phyloP scores from a whole-genome alignment of 2,329 filamentous ascomycete genomes.

The Paracoccidioides lutzii region DNA sequence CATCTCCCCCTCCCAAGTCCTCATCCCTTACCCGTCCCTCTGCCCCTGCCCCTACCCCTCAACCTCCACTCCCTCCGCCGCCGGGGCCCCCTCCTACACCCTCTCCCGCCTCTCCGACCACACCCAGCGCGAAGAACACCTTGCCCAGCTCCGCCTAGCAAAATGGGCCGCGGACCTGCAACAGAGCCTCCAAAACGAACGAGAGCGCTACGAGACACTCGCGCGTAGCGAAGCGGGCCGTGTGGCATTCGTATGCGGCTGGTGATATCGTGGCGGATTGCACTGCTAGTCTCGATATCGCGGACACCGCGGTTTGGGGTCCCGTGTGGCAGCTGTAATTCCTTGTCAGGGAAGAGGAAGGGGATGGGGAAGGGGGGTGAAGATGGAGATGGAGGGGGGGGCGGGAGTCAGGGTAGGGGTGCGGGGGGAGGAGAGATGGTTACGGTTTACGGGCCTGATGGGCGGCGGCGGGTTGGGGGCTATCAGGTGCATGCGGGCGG shows the following conservation, averaged over 20 bases:
- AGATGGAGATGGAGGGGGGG: not conserved
- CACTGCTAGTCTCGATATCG: conserved; percentile 42
- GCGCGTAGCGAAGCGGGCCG: conserved; percentile 52
- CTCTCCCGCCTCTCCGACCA: conserved; percentile 49
- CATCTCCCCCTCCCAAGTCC: conserved; percentile 17
- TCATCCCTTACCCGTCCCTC: conserved; percentile 18
- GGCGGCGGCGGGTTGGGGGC: conserved; percentile 8
- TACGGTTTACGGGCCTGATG: conserved; percentile 16
- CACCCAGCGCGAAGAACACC: conserved; percentile 46
- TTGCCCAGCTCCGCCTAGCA: conserved; percentile 58
- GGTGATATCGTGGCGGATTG: conserved; percentile 55
- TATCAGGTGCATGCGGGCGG: conserved; percentile 22
- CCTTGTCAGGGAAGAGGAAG: too few relatives aligned
- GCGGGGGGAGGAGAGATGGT: conserved; percentile 12
- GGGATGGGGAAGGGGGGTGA: too few relatives aligned
- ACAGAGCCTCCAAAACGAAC: conserved; percentile 59
- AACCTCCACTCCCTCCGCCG: too few relatives aligned
- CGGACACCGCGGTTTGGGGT: conserved; percentile 19
- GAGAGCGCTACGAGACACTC: conserved; percentile 53
- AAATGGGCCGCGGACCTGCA: conserved; percentile 77
- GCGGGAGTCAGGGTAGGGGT: conserved; percentile 8
- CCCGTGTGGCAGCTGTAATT: too few relatives aligned
- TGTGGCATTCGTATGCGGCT: conserved; percentile 57
- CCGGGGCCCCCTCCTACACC: conserved; percentile 38
- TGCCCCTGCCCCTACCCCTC: too few relatives aligned